Evolutionary conservation across 2,329 filamentous ascomycete genomes (phyloP), one percentile per base, ranked within the genome.

Genomic region (Setomelanomma holmii): DNA sequence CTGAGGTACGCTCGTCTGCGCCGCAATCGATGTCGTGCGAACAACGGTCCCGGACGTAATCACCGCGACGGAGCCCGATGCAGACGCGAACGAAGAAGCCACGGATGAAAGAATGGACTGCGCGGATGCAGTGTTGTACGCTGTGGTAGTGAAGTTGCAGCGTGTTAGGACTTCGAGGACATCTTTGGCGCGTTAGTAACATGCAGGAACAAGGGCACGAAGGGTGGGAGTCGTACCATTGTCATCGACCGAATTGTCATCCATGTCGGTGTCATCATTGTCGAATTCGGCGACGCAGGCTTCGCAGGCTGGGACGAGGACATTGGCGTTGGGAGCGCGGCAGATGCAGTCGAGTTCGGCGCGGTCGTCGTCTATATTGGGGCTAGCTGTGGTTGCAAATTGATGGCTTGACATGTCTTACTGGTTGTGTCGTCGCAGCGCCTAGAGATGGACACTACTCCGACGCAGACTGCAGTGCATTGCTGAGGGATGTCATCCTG

Each of bases 341-440:
- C 71, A 74, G 52, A 74, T 61, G 52, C 69, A 74, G 39, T 67
- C 54, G 10, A 59, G 46, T 43, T 63, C 64, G 17, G 52, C 62
- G 8, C 45, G 48, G 36, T 72, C 66, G 27, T 65, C 50, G 19
- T 67, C 63, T 60, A 43, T 14, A 8, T 12, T 4, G 17, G 10
- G 19, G 44, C 6, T 5, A 20, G 11, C 6, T 27, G 14, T 24
- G 17, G 21, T 16, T 14, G 11, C 20, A 12, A 19, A 35, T 12
- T 8, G 11, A 23, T 12, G 12, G 19, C n/a, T 34, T 2, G 6
- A 23, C 12, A 5, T 1, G 11, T 33, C 50, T n/a, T 61, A 66
- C 64, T 51, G 39, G 55, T 58, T 36, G 62, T 53, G 10, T 52
- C 50, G 53, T 72, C 64, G 44, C 69, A 73, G 34, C 60, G 51